Evolutionary conservation across 306 rosid genomes (phyloP), one percentile per base, ranked within the genome.

Genomic region (Elaeagnus macrophylla): DNA sequence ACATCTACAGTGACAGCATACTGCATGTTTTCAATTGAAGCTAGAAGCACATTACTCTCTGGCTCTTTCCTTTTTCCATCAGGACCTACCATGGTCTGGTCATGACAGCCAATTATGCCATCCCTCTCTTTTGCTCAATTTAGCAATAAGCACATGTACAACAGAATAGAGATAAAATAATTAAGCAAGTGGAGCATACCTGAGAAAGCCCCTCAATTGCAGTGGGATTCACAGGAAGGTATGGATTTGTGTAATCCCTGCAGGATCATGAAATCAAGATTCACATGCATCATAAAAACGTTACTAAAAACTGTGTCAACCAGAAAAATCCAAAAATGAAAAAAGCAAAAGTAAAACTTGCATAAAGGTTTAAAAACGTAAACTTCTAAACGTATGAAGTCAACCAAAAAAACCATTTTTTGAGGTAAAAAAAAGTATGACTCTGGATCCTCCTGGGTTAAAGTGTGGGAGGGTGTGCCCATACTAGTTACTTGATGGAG

Each of bases 21-120:
- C 77, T 88, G 96, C 96, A 88, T 88, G 73, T 88, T 88, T 67
- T 88, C 96, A 64, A 88, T 88, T 61, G 94, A 88, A 54, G 96
- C 96, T 51, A 88, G 83, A 65, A 88, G 94, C 51, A 88, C 94
- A 59, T 88, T 88, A 80, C 94, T 84, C 78, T 84, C 96, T 0
- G 72, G 77, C 56, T 88, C 96, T 68, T 57, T 84, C 83, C 32
- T 82, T 82, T 82, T 88, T 64, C 96, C 96, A 74, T 88, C 96
- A 44, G 94, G 95, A 60, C 96, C 96, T 41, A 88, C 47, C 67
- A 72, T 51, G 44, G 83, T 73, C 95, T 88, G 90, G 57, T 69
- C 53, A 67, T 20, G 45, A 70, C 55, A 58, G 37, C 16, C 36
- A 48, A 65, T 84, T 50, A 83, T 14, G 7, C 9, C 1, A 8